These are phyloP conservation scores for Wickerhamomyces alni DNA, from an alignment of 805 yeast species.

Conservation along the genomic window DNA sequence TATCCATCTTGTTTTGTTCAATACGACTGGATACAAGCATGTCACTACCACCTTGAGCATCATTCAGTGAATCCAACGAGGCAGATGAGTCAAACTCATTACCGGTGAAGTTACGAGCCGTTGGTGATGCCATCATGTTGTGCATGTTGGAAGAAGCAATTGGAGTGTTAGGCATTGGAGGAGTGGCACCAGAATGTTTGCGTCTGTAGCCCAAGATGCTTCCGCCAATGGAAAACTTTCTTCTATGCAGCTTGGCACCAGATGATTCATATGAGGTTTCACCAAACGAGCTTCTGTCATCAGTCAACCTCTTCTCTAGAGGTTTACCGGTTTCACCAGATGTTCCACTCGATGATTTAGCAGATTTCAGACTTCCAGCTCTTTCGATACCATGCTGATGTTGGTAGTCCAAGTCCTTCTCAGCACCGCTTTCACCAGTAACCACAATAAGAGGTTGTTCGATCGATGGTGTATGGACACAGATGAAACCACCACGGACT, in stretches of 20 bases:
- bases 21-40: conserved; percentile 56
- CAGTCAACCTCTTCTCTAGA: conserved; percentile 9
- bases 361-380: conserved; percentile 4
- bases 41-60: conserved; percentile 36
- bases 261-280: conserved; percentile 20
- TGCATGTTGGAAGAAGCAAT: conserved; percentile 31
- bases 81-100: conserved; percentile 36
- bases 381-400: conserved; percentile 1
- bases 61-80: conserved; percentile 60
- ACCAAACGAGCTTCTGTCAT: conserved; percentile 7
- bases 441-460: conserved; percentile 3
- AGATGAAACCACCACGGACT: conserved; percentile 90
- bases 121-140: conserved; percentile 24
- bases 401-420: conserved; percentile 2
- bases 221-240: conserved; percentile 61
- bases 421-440: conserved; percentile 3
- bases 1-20: conserved; percentile 36
- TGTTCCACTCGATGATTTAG: conserved; percentile 12
- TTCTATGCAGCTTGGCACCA: conserved; percentile 39
- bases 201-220: conserved; percentile 46
- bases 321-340: conserved; percentile 2
- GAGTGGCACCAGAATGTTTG: conserved; percentile 28
- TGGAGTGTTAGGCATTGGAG: conserved; percentile 51
- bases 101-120: conserved; percentile 24
- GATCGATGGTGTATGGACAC: conserved; percentile 59